Evolutionary conservation across 805 yeast genomes (phyloP), one percentile per base, ranked within the genome.

Genomic region (Saturnispora sekii): DNA sequence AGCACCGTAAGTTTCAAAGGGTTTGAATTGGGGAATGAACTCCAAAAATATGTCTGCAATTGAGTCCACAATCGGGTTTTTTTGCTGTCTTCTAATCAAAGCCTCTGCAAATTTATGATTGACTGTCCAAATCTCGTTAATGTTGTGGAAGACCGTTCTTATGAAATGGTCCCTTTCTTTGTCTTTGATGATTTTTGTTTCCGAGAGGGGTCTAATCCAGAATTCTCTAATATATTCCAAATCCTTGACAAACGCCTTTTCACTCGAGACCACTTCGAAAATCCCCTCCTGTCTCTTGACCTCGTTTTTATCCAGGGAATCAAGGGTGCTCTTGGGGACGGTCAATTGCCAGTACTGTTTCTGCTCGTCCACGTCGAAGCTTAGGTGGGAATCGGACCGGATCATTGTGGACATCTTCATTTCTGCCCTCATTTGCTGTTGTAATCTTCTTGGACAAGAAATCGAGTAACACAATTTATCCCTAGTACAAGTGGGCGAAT

Each of bases 401-500:
- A 79, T 74, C 53, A 90, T 69, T 37, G 95, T 93, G 55, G 84
- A 83, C 2, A 93, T 86, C 60, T 85, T 85, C 77, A 86, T 73
- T 55, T 89, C 88, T 42, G 86, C 72, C 48, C 97, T 72, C 4
- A 96, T 95, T 59, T 90, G 97, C 63, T 93, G 97, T 63, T 90
- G 97, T 41, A 93, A 68, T 50, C 97, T 74, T 53, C 96, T 75
- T 12, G 98, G 98, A 65, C 98, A 93, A 10, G 96, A 94, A 53
- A 93, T 89, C 36, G 95, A 84, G 64, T 93, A 93, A 64, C 98
- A 93, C 34, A 90, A 67, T 31, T 77, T 70, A 56, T 86, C 94
- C 42, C 94, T 70, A 5, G 96, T 81, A 65, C 98, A 93, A 0
- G 98, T 93, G 31, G 98, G 96, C 0, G 97, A 88, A 58, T 93